A percentile compares a stretch with the other conserved stretches of the same genome.
Conservation (phyloP, 176 grass and related monocot genomes). For the Carex littledalei region DNA sequence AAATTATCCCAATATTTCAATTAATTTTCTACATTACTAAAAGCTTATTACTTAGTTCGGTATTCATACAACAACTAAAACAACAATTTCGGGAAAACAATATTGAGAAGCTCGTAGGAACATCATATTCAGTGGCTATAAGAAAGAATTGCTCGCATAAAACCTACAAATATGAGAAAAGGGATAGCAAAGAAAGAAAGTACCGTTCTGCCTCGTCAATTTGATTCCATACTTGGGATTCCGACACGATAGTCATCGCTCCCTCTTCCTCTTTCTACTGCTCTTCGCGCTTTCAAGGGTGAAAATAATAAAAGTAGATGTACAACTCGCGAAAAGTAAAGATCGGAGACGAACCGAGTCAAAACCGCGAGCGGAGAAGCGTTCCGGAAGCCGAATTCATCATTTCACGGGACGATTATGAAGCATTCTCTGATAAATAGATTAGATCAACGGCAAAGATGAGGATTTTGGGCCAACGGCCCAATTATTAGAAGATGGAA, state of each 20-base stretch:
- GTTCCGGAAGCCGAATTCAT: background rate
- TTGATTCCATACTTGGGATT: conserved; percentile 23
- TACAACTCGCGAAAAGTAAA: background rate
- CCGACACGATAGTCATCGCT: background rate
- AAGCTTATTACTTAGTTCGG: background rate
- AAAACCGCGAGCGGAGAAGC: too few relatives aligned
- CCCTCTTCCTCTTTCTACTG: background rate
- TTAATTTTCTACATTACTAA: background rate
- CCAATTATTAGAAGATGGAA: background rate
- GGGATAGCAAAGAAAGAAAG: background rate
- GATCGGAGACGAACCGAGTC: too few relatives aligned
- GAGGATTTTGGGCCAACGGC: background rate
- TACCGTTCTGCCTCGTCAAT: conserved; percentile 23
- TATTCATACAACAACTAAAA: background rate
- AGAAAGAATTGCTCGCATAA: conserved; percentile 6
- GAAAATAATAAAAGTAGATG: background rate
- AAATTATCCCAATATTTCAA: background rate
- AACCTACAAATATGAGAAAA: background rate
- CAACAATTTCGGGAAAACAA: background rate
- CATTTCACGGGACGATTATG: too few relatives aligned
- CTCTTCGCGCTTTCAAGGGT: background rate
- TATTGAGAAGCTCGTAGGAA: background rate
- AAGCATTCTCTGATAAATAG: too few relatives aligned
- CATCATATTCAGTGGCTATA: background rate
- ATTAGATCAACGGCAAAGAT: too few relatives aligned